A percentile compares a stretch with the other conserved stretches of the same genome.
phyloP scores from a whole-genome alignment of 2,329 filamentous ascomycete species.

The Paecilomyces dactylethromorphus region DNA sequence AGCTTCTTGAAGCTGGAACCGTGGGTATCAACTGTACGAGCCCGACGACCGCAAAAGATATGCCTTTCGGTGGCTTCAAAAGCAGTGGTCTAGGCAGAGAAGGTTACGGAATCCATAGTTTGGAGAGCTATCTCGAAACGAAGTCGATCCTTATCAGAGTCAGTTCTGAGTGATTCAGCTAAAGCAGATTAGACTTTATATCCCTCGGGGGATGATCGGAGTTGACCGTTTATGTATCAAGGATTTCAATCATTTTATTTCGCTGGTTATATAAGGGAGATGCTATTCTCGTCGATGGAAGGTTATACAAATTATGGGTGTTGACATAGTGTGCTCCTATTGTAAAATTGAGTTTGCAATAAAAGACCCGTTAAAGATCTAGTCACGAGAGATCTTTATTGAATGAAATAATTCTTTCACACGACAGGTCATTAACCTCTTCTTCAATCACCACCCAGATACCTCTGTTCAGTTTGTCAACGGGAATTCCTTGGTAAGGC shows the following conservation, averaged over 20 bases:
- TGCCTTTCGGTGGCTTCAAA: slow-evolving; percentile 41
- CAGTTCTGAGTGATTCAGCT: slow-evolving; percentile 1
- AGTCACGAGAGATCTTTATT: background rate
- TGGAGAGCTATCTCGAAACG: slow-evolving; percentile 29
- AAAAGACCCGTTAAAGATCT: no score
- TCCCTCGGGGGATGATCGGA: background rate
- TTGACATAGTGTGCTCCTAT: no score
- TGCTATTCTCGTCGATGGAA: no score
- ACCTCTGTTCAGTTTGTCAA: slow-evolving; percentile 53
- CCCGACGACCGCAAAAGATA: slow-evolving; percentile 29
- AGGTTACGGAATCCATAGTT: slow-evolving; percentile 24
- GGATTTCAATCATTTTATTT: no score
- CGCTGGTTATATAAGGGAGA: no score
- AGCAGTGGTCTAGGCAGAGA: slow-evolving; percentile 33
- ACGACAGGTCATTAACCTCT: slow-evolving; percentile 42
- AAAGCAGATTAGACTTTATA: background rate
- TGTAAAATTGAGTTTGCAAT: no score
- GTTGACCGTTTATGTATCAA: background rate
- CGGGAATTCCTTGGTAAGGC: slow-evolving; percentile 47
- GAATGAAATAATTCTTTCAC: background rate
- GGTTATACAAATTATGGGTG: no score
- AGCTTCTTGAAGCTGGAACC: slow-evolving; percentile 18
- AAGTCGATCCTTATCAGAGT: slow-evolving; percentile 22
- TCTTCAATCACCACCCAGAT: slow-evolving; percentile 47
- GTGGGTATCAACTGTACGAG: slow-evolving; percentile 29